Evolutionary conservation across 805 yeast species (phyloP), one percentile per base, ranked within the genome.

Genomic region (Ogataea henricii): DNA sequence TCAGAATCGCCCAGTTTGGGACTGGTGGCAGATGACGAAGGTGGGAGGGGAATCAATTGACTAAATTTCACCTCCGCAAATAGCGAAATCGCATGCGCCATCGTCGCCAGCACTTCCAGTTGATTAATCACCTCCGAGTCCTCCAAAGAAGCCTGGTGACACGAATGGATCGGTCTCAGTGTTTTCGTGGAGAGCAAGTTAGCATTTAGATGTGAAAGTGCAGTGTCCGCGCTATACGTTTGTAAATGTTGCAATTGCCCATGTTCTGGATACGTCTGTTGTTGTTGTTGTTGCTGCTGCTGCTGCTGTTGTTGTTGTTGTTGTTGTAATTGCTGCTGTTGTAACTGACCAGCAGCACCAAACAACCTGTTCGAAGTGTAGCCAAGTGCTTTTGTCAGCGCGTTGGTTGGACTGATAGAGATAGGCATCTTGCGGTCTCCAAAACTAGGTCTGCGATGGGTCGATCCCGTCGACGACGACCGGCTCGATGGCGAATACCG

Each of bases 41-140:
- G 84, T 1, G 89, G 85, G 21, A 83, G 72, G 8, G 96, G 96
- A 30, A 86, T 79, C 56, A 91, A 72, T 69, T 92, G 97, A 35
- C 85, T 76, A 59, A 85, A 89, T 66, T 94, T 94, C 22, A 89
- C 90, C 56, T 90, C 96, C 0, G 97, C 98, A 71, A 85, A 90
- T 26, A 89, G 73, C 53, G 84, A 82, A 17, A 94, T 83, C 0
- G 96, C 96, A 62, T 90, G 94, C 0, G 96, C 89, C 69, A 89
- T 90, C 0, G 97, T 89, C 2, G 96, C 89, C 38, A 89, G 69
- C 1, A 82, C 73, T 64, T 90, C 96, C 49, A 91, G 71, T 46
- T 75, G 72, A 22, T 61, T 56, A 6, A 77, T 65, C 17, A 78
- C 71, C 49, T 66, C 65, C 59, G 67, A 32, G 67, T 76, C 65